Evolutionary conservation across 108 stramenopile genomes (phyloP), one percentile per base, ranked within the genome.

Genomic region (Seminavis robusta): DNA sequence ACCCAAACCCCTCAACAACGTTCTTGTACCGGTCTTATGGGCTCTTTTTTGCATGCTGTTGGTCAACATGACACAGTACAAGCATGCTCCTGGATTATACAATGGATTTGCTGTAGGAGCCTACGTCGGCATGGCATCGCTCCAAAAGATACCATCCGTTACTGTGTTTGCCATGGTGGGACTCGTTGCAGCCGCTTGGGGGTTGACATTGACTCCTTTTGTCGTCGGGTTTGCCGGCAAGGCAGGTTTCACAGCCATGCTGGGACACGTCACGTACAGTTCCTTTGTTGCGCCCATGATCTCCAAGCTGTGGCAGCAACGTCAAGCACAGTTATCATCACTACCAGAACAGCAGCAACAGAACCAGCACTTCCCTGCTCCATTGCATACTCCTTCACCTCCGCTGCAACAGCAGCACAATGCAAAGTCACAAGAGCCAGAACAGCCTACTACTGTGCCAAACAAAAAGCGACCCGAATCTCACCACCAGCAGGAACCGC

Each of bases 181-280:
- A 3, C 27, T 60, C 13, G 8, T 65, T 11, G 76, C 76, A 16
- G 61, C 72, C 15, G 27, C 40, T 0, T 74, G 72, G 76, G 76
- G 76, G 0, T 44, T 77, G 47, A 21, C 49, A 3, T 25, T 77
- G 33, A 77, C 72, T 7, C 76, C 76, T 1, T 65, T 77, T 27
- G 73, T 73, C 52, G 68, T 77, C 16, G 76, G 76, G 3, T 77
- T 77, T 47, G 51, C 76, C 23, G 76, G 76, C 3, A 77, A 77
- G 41, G 69, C 76, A 19, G 76, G 76, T 4, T 77, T 77, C 44
- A 74, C 76, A 20, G 39, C 76, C 27, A 74, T 69, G 72, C 13
- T 69, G 56, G 76, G 76, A 9, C 76, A 77, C 42, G 33, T 47
- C 3, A 77, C 72, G 2, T 52, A 59, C 32, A 31, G 33, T 0